Evolutionary conservation across 768 basidiomycete genomes (phyloP).

Genomic region (Russula compacta): DNA sequence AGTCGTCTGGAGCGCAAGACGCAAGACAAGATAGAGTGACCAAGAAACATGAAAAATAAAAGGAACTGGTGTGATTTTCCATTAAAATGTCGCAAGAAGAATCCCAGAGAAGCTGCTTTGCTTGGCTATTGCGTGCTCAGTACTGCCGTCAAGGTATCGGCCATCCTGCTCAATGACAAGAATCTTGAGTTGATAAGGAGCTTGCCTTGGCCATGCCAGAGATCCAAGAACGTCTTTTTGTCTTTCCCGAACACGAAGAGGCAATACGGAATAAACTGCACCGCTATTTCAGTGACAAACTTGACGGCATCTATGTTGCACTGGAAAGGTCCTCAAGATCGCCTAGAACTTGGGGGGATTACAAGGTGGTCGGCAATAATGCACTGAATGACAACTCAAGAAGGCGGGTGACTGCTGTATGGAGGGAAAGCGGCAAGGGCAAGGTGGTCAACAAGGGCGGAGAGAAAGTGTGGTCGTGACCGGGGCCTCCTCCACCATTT

Average conservation of each 20-base stretch:
- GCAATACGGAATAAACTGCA: neutral
- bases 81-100: slow-evolving; percentile 11
- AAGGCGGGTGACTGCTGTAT: neutral
- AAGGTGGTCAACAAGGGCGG: neutral
- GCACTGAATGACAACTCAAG: neutral
- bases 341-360: neutral
- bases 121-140: slow-evolving; percentile 14
- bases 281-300: slow-evolving; percentile 1
- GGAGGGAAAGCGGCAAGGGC: neutral
- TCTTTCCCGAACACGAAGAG: slow-evolving; percentile 5
- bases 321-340: slow-evolving; percentile 4
- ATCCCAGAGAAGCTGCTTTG: neutral
- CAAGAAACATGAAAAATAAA: slow-evolving; percentile 5
- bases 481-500: neutral
- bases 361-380: neutral
- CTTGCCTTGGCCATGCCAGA: neutral
- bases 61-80: slow-evolving; percentile 8
- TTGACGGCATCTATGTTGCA: neutral
- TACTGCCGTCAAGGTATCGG: slow-evolving; percentile 6
- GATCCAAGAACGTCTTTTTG: neutral
- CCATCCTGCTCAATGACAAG: neutral
- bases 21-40: slow-evolving; percentile 16
- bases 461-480: neutral
- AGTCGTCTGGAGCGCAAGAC: slow-evolving; percentile 4
- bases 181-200: slow-evolving; percentile 5